These are phyloP conservation scores for Pyrenophora graminea DNA, from an alignment of 2,329 filamentous ascomycete genomes.

Conservation along the genomic window DNA sequence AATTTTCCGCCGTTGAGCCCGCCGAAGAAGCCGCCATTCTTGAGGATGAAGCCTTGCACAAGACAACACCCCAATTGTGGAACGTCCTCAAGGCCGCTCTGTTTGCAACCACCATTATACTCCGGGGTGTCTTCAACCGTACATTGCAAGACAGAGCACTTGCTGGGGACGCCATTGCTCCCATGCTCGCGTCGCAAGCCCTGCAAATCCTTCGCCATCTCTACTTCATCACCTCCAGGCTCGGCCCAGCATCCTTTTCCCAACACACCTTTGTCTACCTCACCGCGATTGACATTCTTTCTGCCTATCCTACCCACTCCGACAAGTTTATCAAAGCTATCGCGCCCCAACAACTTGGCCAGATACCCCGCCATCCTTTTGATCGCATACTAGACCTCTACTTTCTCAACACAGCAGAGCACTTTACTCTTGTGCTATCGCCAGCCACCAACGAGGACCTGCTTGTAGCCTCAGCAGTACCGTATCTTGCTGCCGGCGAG, in stretches of 20 bases:
- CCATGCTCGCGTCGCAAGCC: conserved; percentile 69
- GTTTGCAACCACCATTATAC: conserved; percentile 73
- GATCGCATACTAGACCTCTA: conserved; percentile 80
- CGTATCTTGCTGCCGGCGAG: conserved; percentile 68
- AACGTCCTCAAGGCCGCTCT: conserved; percentile 73
- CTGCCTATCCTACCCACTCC: conserved; percentile 68
- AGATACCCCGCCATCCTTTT: conserved; percentile 66
- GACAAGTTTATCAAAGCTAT: conserved; percentile 70
- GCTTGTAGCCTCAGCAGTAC: conserved; percentile 72
- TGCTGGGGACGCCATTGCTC: conserved; percentile 62
- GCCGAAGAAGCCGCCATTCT: conserved; percentile 68
- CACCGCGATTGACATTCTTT: conserved; percentile 78
- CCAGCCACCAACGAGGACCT: conserved; percentile 71
- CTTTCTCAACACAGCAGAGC: conserved; percentile 85
- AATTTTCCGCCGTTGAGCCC: conserved; percentile 72
- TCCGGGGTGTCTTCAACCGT: conserved; percentile 75
- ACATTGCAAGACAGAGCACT: conserved; percentile 61
- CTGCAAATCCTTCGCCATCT: conserved; percentile 76
- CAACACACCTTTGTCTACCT: conserved; percentile 85
- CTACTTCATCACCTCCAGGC: conserved; percentile 78
- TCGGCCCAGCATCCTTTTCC: conserved; percentile 75
- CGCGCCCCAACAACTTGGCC: conserved; percentile 58
- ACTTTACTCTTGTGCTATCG: conserved; percentile 73
- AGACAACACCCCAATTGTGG: conserved; percentile 74
- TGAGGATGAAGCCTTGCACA: conserved; percentile 66